Evolutionary conservation across 169 alveolate species (phyloP), one percentile per base, ranked within the genome.

Genomic region (Eimeria praecox): DNA sequence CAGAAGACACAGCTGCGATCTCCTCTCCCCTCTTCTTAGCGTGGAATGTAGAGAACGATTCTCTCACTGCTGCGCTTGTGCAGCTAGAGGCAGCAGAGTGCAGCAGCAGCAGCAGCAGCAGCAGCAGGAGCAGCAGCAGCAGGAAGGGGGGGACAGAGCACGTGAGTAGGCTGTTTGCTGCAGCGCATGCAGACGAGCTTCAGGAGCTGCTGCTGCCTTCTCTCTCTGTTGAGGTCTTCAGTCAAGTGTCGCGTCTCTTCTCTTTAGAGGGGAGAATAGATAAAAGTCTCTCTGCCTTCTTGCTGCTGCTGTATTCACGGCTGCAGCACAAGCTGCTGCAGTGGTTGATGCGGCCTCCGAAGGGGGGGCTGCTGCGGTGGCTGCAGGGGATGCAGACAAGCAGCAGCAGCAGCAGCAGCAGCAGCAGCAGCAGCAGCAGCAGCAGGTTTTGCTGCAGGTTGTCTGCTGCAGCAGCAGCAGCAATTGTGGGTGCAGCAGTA

Each of bases 161-260:
- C 18, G 64, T 52, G 22, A 14, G n/a, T 27, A n/a, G 30, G 44
- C 9, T 66, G 38, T 44, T 66, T 88, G 94, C 44, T 64, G 82
- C 85, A 64, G 85, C 85, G 64, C 85, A 62, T 52, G 94, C 64
- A 35, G 85, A 46, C 94, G 56, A 42, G 18, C 78, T 54, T 38
- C 89, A 54, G 56, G 95, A 42, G 10, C 77, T 80, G 77, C 87
- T 87, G 73, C 78, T 92, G 35, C 92, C 89, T 30, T 52, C 96
- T 3, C 71, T 92, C 8, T 87, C 96, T 27, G 83, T 62, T 8
- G 96, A 59, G 59, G 3, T 92, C 18, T 92, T 92, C 24, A 52
- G 30, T 8, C 93, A 92, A 46, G n/a, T 92, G 0, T 80, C 93
- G 1, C 96, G 96, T 12, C 62, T 92, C 6, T 92, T 92, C 64